These are phyloP conservation scores for Inonotus hispidus DNA, from an alignment of 1,284 basidiomycete species.

Conservation along the genomic window DNA sequence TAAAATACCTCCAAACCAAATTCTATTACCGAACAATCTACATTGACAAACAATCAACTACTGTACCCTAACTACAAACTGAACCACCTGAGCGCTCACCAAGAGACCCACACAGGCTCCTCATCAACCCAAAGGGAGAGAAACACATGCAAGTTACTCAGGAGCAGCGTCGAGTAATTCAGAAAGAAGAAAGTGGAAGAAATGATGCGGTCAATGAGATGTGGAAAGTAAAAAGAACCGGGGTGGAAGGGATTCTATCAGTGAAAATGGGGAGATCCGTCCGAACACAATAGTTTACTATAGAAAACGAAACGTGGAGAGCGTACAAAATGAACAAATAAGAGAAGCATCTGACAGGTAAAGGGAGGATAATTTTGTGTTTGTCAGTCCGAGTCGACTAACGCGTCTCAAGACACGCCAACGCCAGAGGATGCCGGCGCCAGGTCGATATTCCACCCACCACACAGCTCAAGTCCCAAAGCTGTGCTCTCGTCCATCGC, in stretches of 20 bases:
- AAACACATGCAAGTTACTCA: slow-evolving; percentile 4
- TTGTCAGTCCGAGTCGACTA: background rate
- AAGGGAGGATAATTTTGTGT: slow-evolving; percentile 23
- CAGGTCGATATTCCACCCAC: slow-evolving; percentile 14
- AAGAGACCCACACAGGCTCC: background rate
- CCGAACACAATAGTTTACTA: slow-evolving; percentile 23
- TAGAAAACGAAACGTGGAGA: slow-evolving; percentile 18
- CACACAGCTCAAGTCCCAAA: slow-evolving; percentile 28
- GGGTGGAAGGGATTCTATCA: background rate
- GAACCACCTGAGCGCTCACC: slow-evolving; percentile 18
- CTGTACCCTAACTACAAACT: background rate
- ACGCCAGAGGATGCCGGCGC: slow-evolving; percentile 7
- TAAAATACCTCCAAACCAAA: background rate
- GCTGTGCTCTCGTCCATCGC: slow-evolving; percentile 23
- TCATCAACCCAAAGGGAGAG: slow-evolving; percentile 19
- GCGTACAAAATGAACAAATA: slow-evolving; percentile 20
- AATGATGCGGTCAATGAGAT: background rate
- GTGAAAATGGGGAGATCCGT: slow-evolving; percentile 22
- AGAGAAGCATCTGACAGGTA: slow-evolving; percentile 3
- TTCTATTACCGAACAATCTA: background rate
- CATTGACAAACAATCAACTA: background rate
- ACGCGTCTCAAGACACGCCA: slow-evolving; percentile 17
- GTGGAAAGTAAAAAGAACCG: background rate
- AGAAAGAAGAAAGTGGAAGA: slow-evolving; percentile 9
- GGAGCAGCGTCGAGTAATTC: slow-evolving; percentile 14